Evolutionary conservation across 768 basidiomycete species (phyloP), one percentile per base, ranked within the genome.

Genomic region (Austroboletus eburneus): DNA sequence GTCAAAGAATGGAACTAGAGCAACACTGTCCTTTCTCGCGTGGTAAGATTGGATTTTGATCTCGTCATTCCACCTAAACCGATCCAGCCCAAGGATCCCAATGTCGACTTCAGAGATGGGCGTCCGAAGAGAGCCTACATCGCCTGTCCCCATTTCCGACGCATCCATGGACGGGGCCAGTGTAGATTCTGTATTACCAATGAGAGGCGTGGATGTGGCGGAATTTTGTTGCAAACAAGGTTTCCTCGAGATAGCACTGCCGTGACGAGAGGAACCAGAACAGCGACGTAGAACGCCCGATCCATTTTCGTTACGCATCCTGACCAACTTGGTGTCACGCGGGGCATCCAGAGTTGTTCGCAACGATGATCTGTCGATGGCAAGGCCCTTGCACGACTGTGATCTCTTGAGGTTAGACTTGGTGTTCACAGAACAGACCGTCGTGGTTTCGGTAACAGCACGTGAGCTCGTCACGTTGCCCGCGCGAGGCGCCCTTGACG

Each of bases 31-130:
- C 17, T 54, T 49, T 21, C 49, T 62, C 23, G 38, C 39, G 6
- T 64, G 57, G 13, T 7, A 52, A 20, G 54, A 23, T 10, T 16
- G 51, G 2, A 44, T 32, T 18, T 48, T 51, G 30, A 30, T 18
- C 9, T 54, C 49, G 3, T 59, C 46, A 25, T 37, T 49, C 57
- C 55, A 65, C 20, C 25, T 39, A 29, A 60, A 63, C 10, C 50
- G 51, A 36, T 63, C 56, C 4, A 65, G 61, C 33, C 61, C 57
- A 6, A 63, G 43, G n/a, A 57, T 50, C n/a, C 61, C 48, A 36
- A 63, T 51, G 13, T 57, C 57, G 1, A 50, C 43, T 0, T 59
- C 52, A 17, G 50, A 54, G 13, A 42, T 37, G 0, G 56, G 57
- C 3, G 57, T 65, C 37, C 34, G 40, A 45, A 62, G 24, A 10